Evolutionary conservation across 306 rosid species (phyloP), one percentile per base, ranked within the genome.

Genomic region (Datisca glomerata): DNA sequence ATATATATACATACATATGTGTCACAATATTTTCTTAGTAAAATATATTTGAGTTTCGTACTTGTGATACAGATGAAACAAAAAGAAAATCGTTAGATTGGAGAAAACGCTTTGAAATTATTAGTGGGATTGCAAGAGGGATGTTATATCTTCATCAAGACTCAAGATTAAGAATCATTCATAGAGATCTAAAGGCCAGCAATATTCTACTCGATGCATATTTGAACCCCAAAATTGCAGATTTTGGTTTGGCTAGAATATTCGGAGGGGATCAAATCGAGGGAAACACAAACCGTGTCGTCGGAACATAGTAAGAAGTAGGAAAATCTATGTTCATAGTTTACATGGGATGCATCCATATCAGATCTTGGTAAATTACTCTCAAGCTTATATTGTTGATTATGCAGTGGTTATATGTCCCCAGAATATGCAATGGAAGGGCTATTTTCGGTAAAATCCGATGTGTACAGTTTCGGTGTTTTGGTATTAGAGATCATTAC

Each of bases 121-220:
- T 73, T 22, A 57, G 52, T 12, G 80, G 76, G 37, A 68, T 68
- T 28, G 80, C 76, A 34, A 47, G 80, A 16, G 80, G 80, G 37
- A 60, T 73, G 39, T 58, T 73, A 24, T 73, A 73, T 49, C 76
- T 73, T 36, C 80, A 73, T 15, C 47, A 76, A 63, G 80, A 73
- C 49, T 68, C 80, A 19, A 64, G 72, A 13, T 38, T 73, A 1
- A 61, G 73, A 54, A 86, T 86, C 36, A 81, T 86, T 15, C 94
- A 86, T 16, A 80, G 94, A 17, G 96, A 62, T 41, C 61, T 62
- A 13, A 62, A 62, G 59, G 54, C 44, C 1, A 65, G 60, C 19
- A 57, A 57, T 9, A 32, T 70, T 51, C 53, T 75, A 21, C 48
- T 70, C 8, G 74, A 75, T 12, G 27, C 21, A 5, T 56, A 51